Evolutionary conservation across 495 filamentous ascomycete species (phyloP), one percentile per base, ranked within the genome.

Genomic region (Penicillium longicatenatum): DNA sequence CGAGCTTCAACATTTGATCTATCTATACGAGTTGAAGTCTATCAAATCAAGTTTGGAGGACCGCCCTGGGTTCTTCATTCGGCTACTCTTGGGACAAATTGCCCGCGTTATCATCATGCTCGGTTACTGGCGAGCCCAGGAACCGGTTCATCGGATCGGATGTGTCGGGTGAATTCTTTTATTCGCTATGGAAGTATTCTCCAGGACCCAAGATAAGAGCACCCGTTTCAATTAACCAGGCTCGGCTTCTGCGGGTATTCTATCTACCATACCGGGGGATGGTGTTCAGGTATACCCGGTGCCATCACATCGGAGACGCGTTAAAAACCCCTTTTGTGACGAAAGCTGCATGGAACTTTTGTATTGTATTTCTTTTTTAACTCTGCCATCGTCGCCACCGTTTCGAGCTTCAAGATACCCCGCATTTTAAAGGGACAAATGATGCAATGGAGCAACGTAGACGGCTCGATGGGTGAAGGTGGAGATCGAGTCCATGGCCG

Each of bases 371-470:
- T 21, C 24, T 17, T 8, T 46, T 29, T 24, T 14, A 14, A 12
- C 20, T 46, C 20, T 24, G 12, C 21, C 47, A 50, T 35, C 14
- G 22, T 33, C 21, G 12, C 45, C 22, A 47, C 21, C 21, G 5
- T 30, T 47, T 41, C 20, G 19, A 45, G 50, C 41, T 19, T 30
- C 53, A 17, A 46, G 47, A 47, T 60, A 66, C 63, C 63, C 63
- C 63, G 57, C 63, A 64, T 63, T 66, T 50, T 45, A 21, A 12
- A 44, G 26, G 7, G 31, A 37, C 33, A 41, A 45, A 56, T 60
- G 60, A 62, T 62, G 55, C 51, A 55, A 62, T 52, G 20, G 20
- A 3, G 24, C 10, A 46, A 29, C 8, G 45, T 29, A 48, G 7
- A 5, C 24, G 22, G 24, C 10, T 30, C 50, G 50, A 37, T 21